Conservation (phyloP, 148 eudicot genomes). For the Polygonum maritimum region DNA sequence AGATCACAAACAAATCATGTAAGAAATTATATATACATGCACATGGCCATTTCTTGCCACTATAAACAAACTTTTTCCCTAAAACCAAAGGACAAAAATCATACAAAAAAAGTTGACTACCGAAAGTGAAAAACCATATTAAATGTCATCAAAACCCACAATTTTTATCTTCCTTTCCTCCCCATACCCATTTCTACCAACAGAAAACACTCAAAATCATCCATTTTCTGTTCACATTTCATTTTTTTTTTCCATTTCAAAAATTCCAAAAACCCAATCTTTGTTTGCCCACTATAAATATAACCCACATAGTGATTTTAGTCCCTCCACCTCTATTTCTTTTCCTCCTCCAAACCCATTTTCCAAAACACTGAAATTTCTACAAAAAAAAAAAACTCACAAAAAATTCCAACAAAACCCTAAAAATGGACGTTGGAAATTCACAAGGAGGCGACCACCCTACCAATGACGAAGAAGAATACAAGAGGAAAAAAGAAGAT, state of each 20-base stretch:
- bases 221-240: neutral
- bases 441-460: neutral
- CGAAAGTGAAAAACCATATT: neutral
- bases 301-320: neutral
- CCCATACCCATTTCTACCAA: too few species aligned
- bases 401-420: neutral
- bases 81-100: neutral
- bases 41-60: neutral
- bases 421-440: neutral
- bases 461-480: neutral
- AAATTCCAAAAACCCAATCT: neutral
- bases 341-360: neutral
- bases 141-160: neutral
- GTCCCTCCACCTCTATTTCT: neutral
- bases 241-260: too few species aligned
- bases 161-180: too few species aligned
- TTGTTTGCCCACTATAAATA: neutral
- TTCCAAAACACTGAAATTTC: neutral
- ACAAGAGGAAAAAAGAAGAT: neutral
- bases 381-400: neutral
- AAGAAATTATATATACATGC: neutral
- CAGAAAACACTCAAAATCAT: too few species aligned
- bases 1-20: neutral
- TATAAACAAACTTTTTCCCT: neutral
- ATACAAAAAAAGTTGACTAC: neutral